These are phyloP conservation scores for Solanum neorickii DNA, from an alignment of 257 asterid genomes.

Conservation along the genomic window DNA sequence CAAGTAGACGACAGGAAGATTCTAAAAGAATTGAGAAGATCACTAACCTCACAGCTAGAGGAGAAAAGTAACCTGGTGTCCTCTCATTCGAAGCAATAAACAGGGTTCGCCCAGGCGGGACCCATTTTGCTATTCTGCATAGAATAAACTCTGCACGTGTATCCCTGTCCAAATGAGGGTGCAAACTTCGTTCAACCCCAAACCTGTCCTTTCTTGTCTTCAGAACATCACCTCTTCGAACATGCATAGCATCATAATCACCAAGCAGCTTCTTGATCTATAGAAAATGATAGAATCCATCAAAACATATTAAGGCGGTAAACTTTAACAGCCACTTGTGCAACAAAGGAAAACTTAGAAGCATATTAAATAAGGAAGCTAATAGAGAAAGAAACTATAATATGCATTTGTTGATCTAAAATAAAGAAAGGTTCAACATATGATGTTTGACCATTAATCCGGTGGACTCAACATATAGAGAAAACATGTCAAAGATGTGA, in stretches of 20 bases:
- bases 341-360: background rate
- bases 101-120: conserved; percentile 68
- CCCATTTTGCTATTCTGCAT: conserved; percentile 90
- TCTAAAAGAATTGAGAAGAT: background rate
- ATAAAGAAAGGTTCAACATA: background rate
- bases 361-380: background rate
- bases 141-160: conserved; percentile 81
- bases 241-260: conserved; percentile 92
- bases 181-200: conserved; percentile 65
- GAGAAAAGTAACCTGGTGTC: conserved; percentile 69
- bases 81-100: conserved; percentile 92
- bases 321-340: background rate
- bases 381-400: background rate
- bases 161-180: conserved; percentile 93
- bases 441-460: background rate
- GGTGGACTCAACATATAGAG: background rate
- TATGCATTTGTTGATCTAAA: background rate
- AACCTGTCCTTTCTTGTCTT: conserved; percentile 84
- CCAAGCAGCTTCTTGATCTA: conserved; percentile 79
- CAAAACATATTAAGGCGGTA: background rate
- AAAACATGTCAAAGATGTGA: background rate
- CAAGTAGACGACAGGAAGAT: background rate
- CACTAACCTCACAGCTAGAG: conserved; percentile 55
- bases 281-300: conserved; percentile 1
- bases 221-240: conserved; percentile 87